Conservation (phyloP, 2,329 filamentous ascomycete species). For the Thelonectria rubi region DNA sequence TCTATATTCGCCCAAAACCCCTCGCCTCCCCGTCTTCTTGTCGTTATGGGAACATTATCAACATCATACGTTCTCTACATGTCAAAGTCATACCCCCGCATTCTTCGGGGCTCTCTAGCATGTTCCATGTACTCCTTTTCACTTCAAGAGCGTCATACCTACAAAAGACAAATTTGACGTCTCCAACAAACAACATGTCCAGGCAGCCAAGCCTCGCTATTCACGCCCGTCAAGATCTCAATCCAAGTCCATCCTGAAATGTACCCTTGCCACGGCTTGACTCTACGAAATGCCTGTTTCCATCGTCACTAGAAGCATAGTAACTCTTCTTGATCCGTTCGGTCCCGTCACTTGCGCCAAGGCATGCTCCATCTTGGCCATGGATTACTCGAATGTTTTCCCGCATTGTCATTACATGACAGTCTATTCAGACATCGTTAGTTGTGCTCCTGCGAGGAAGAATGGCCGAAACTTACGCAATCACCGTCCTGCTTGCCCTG, state of each 20-base stretch:
- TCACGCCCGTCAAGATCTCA: constrained; percentile 14
- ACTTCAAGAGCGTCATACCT: constrained; percentile 17
- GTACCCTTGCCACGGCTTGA: constrained; percentile 13
- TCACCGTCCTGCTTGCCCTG: constrained; percentile 84
- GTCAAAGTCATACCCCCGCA: constrained; percentile 12
- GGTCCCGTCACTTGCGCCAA: constrained; percentile 6
- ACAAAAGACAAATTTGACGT: constrained; percentile 17
- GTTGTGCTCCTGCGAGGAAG: neutral
- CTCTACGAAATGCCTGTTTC: constrained; percentile 17
- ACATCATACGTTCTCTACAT: constrained; percentile 19
- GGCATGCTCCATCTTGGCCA: neutral
- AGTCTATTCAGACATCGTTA: constrained; percentile 32
- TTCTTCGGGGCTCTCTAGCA: constrained; percentile 7
- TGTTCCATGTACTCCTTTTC: constrained; percentile 19
- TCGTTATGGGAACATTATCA: constrained; percentile 21
- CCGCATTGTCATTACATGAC: constrained; percentile 37
- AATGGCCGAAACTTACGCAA: constrained; percentile 72
- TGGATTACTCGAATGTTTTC: neutral
- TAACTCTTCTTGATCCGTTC: neutral
- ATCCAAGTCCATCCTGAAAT: constrained; percentile 17
- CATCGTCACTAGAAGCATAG: constrained; percentile 4
- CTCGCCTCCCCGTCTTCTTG: neutral
- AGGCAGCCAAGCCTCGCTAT: constrained; percentile 11
- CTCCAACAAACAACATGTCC: constrained; percentile 11
- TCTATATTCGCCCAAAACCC: constrained; percentile 8